Conservation (phyloP, 345 rosid species). For the Syzygium aqueum region DNA sequence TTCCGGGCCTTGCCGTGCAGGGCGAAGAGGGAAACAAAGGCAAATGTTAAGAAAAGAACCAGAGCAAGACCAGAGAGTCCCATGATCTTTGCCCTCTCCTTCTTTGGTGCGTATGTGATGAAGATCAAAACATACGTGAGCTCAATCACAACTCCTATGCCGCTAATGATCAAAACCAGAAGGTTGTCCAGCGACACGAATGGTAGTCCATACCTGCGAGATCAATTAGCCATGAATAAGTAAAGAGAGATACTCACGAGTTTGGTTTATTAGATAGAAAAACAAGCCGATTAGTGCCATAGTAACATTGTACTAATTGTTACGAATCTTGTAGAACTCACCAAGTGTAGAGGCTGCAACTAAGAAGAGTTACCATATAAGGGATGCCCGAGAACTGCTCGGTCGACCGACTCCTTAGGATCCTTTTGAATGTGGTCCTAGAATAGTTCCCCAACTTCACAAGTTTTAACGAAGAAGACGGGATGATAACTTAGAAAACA, state of each 20-base stretch:
- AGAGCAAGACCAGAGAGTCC: conserved; percentile 15
- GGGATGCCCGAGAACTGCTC: conserved; percentile 31
- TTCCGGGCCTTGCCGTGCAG: conserved; percentile 15
- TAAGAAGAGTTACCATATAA: conserved; percentile 24
- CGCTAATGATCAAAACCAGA: conserved; percentile 18
- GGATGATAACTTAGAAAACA: neutral
- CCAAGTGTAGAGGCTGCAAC: conserved; percentile 36
- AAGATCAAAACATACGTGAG: conserved; percentile 16
- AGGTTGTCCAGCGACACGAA: conserved; percentile 26
- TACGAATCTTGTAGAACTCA: neutral
- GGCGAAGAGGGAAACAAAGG: conserved; percentile 12
- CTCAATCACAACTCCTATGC: conserved; percentile 22
- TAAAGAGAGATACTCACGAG: neutral
- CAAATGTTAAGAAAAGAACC: conserved; percentile 6
- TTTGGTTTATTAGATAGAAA: neutral
- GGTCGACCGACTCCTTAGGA: conserved; percentile 17
- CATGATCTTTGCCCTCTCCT: conserved; percentile 12
- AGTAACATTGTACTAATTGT: neutral
- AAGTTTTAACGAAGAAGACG: neutral
- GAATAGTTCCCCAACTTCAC: neutral
- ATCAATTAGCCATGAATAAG: neutral
- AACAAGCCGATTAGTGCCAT: neutral
- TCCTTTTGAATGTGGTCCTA: conserved; percentile 24
- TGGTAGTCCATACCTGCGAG: conserved; percentile 27
- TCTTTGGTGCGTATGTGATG: conserved; percentile 19